These are phyloP conservation scores for Cyclocybe cylindracea DNA, from an alignment of 768 basidiomycete genomes.

Conservation along the genomic window DNA sequence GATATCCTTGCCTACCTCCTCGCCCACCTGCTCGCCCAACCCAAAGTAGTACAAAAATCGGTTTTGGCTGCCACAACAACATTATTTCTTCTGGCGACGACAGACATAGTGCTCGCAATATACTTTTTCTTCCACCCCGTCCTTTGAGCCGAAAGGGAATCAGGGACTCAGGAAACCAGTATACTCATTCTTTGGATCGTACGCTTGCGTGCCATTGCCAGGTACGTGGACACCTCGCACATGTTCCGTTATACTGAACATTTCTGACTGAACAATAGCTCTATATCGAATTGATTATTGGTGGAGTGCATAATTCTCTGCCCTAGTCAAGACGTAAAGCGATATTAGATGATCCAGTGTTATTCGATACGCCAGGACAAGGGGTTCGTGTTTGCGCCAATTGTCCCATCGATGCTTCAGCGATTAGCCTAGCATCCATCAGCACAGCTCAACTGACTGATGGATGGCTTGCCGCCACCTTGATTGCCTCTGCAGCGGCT, in stretches of 20 bases:
- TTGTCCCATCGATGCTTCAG: slow-evolving; percentile 13
- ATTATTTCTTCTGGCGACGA: slow-evolving; percentile 20
- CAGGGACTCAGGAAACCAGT: slow-evolving; percentile 7
- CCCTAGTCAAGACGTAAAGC: not conserved
- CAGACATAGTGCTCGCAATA: slow-evolving; percentile 18
- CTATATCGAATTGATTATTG: no score
- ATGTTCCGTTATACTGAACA: not conserved
- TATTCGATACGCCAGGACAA: slow-evolving; percentile 17
- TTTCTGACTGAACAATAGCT: not conserved
- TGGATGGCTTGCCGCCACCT: slow-evolving; percentile 18
- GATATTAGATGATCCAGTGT: slow-evolving; percentile 18
- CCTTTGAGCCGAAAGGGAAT: not conserved
- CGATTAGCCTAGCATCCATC: slow-evolving; percentile 18
- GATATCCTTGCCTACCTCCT: no score
- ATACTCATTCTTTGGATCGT: slow-evolving; percentile 18
- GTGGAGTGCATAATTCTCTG: no score
- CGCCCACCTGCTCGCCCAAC: slow-evolving; percentile 1
- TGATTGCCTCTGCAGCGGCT: slow-evolving; percentile 21
- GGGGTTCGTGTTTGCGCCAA: slow-evolving; percentile 15
- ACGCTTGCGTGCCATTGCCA: slow-evolving; percentile 20
- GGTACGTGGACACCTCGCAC: slow-evolving; percentile 9
- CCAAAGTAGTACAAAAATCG: slow-evolving; percentile 7
- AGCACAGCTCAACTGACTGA: slow-evolving; percentile 13
- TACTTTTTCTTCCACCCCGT: slow-evolving; percentile 24
- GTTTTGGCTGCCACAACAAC: slow-evolving; percentile 10